Evolutionary conservation across 805 yeast genomes (phyloP), one percentile per base, ranked within the genome.

Genomic region (Candida ipomoeae): DNA sequence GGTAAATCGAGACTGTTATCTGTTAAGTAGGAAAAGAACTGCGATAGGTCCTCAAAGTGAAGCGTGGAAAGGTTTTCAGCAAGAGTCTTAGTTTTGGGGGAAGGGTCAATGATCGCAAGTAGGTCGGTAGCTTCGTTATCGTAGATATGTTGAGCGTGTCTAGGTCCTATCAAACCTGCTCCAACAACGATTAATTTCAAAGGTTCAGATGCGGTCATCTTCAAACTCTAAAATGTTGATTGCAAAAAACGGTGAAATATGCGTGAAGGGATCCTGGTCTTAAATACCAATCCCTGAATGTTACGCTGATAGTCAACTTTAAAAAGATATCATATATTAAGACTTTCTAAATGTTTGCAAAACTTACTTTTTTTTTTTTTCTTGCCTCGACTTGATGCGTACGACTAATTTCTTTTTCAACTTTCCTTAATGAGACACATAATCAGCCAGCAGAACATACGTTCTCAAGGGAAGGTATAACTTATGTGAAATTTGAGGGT

Each of bases 131-230:
- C 64, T 2, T 60, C 50, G 37, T 68, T 54, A 20, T 58, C 54
- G 8, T 48, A 39, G 8, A 71, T 56, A 50, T 71, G 76, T 29
- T 62, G 59, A 11, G 74, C 73, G 54, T 71, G 76, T 43, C 76
- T 61, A 5, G 76, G 75, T 8, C 76, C 76, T 18, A 71, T 70
- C 23, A 71, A 55, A 5, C 76, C 75, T 7, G 73, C 74, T 0
- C 76, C 75, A 26, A 68, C 62, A 13, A 68, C 65, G 17, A 68
- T 57, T 37, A 67, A 55, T n/a, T 60, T 56, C 32, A 62, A 42
- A 13, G 49, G 52, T 11, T 37, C 31, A 26, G 51, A 48, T 40
- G 51, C 51, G 20, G 48, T 53, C 56, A 53, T 53, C 26, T 36
- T 44, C 21, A n/a, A 29, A 20, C 15, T 42, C 34, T 42, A 18